Evolutionary conservation across 768 basidiomycete genomes (phyloP).

Genomic region (Mycena capillaripes): DNA sequence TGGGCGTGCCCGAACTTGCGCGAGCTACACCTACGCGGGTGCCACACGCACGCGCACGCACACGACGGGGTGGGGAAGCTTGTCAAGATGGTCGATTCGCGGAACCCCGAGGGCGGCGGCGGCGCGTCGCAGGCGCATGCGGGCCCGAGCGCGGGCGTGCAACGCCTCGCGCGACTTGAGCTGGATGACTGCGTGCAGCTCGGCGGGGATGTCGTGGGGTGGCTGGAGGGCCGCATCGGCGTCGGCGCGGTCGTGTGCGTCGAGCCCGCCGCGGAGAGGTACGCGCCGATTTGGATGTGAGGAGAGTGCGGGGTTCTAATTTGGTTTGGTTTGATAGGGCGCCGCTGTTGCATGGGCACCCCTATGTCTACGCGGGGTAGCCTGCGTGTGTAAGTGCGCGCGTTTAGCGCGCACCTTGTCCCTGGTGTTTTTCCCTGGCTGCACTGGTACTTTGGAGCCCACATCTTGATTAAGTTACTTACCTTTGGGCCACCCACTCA

Average conservation of each 20-base stretch:
- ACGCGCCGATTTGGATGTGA: neutral
- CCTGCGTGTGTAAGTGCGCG: too few species aligned
- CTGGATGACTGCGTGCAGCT: constrained; percentile 76
- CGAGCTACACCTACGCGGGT: constrained; percentile 72
- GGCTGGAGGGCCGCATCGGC: constrained; percentile 73
- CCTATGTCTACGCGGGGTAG: neutral
- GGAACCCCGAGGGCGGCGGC: constrained; percentile 67
- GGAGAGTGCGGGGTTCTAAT: too few species aligned
- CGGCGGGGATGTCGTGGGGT: constrained; percentile 78
- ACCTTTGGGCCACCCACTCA: neutral
- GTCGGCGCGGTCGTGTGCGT: constrained; percentile 49
- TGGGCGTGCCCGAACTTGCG: constrained; percentile 79
- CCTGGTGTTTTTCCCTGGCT: neutral
- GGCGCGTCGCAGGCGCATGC: neutral
- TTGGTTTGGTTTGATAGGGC: too few species aligned
- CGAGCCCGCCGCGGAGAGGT: constrained; percentile 13
- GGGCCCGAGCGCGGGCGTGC: too few species aligned
- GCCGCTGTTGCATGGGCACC: neutral
- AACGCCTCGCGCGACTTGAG: constrained; percentile 69
- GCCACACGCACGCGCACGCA: constrained; percentile 55
- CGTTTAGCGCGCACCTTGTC: too few species aligned
- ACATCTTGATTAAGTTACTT: neutral
- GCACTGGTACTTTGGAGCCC: neutral
- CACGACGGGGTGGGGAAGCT: constrained; percentile 76
- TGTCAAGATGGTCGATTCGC: constrained; percentile 78